Percentiles rank a stretch among this genome's conserved stretches.
Evolutionary conservation across 1,284 basidiomycete species (phyloP).

Genomic region (Moesziomyces antarcticus): DNA sequence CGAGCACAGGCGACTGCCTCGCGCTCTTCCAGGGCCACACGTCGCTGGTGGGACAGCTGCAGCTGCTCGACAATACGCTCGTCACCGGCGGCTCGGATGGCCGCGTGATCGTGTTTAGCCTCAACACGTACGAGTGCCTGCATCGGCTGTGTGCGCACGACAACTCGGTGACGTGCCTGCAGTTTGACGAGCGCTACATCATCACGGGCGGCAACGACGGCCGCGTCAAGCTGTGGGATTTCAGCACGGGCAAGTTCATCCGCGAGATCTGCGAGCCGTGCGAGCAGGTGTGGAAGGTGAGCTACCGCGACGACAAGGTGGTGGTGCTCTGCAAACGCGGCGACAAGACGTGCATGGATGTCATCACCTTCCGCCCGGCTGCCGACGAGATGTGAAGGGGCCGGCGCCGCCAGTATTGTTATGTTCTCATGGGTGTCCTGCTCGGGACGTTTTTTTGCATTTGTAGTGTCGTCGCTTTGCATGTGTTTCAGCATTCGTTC

Average conservation of each 20-base stretch:
- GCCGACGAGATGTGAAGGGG: conserved; percentile 40
- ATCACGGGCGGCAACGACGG: conserved; percentile 86
- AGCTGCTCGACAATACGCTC: conserved; percentile 78
- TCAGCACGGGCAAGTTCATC: conserved; percentile 61
- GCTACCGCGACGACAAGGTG: conserved; percentile 80
- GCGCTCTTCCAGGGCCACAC: conserved; percentile 93
- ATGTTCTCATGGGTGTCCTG: too few species aligned
- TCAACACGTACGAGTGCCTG: conserved; percentile 73
- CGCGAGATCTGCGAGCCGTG: conserved; percentile 62
- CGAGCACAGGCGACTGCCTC: conserved; percentile 79
- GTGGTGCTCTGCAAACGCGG: conserved; percentile 84
- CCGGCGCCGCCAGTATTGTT: too few species aligned
- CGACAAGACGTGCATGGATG: conserved; percentile 89
- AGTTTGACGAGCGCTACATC: conserved; percentile 76
- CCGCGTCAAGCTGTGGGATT: conserved; percentile 83
- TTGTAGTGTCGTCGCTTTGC: too few species aligned
- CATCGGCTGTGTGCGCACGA: conserved; percentile 75
- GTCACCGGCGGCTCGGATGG: conserved; percentile 94
- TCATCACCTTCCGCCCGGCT: conserved; percentile 69
- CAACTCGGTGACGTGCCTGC: conserved; percentile 88
- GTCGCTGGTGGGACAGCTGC: conserved; percentile 91
- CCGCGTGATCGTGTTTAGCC: conserved; percentile 87
- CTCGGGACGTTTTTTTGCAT: too few species aligned
- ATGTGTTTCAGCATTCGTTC: too few species aligned
- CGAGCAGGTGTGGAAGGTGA: conserved; percentile 89